phyloP scores from a whole-genome alignment of 2,329 filamentous ascomycete genomes.

The Blastomyces emzantsi region DNA sequence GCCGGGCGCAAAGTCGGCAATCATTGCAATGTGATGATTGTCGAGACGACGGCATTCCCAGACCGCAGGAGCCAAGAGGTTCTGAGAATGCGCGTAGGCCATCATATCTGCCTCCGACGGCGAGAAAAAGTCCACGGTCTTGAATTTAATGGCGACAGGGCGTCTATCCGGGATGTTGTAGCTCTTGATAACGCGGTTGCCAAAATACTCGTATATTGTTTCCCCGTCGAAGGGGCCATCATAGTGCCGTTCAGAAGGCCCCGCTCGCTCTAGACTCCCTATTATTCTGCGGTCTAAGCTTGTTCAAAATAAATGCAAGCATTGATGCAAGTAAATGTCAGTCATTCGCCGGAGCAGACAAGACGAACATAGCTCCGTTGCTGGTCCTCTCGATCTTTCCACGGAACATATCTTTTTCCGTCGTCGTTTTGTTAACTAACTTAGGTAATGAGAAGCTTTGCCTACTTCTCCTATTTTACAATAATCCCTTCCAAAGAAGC shows the following conservation, averaged over 20 bases:
- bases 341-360: too few species aligned
- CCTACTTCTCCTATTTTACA: too few species aligned
- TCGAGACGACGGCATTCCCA: constrained; percentile 9
- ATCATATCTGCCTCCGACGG: constrained; percentile 14
- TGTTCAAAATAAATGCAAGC: constrained; percentile 8
- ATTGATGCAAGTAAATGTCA: constrained; percentile 8
- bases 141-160: constrained; percentile 13
- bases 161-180: constrained; percentile 9
- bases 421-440: too few species aligned
- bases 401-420: too few species aligned
- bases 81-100: constrained; percentile 9
- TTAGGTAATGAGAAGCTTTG: too few species aligned
- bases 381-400: too few species aligned
- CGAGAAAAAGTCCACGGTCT: constrained; percentile 7
- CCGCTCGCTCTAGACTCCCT: not conserved
- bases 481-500: too few species aligned
- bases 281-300: constrained; percentile 9
- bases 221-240: constrained; percentile 11
- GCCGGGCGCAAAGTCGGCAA: constrained; percentile 14
- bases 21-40: constrained; percentile 4
- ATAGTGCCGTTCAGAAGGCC: constrained; percentile 2
- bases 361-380: too few species aligned
- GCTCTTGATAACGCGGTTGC: constrained; percentile 12
- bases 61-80: constrained; percentile 11
- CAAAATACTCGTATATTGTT: constrained; percentile 11